These are phyloP conservation scores for Fonsecaea monophora DNA, from an alignment of 2,329 filamentous ascomycete genomes.

Conservation along the genomic window DNA sequence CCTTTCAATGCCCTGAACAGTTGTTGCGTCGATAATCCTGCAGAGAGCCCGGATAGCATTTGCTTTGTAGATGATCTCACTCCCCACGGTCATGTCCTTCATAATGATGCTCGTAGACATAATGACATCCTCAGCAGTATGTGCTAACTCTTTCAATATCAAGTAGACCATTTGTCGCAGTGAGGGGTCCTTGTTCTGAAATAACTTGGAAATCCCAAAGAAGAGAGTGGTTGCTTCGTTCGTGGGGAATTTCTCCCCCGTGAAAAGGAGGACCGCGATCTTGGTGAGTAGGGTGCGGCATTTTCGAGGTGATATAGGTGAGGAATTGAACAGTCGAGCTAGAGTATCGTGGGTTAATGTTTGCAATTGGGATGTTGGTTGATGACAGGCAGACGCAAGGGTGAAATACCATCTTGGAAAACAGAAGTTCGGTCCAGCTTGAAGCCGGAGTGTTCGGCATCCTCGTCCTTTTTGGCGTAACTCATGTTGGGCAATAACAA, in stretches of 20 bases:
- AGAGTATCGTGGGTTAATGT: conserved; percentile 35
- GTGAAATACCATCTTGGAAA: conserved; percentile 88
- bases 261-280: conserved; percentile 94
- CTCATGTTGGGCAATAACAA: conserved; percentile 67
- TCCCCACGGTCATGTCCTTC: conserved; percentile 97
- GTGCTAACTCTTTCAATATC: conserved; percentile 95
- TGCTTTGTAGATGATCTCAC: conserved; percentile 89
- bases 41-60: conserved; percentile 96
- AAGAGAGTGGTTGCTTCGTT: conserved; percentile 98
- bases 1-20: conserved; percentile 95
- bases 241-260: conserved; percentile 93
- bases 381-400: not conserved
- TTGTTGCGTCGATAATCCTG: conserved; percentile 95
- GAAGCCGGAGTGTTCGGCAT: conserved; percentile 90
- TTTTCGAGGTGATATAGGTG: conserved; percentile 94
- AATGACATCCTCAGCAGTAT: conserved; percentile 96
- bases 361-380: conserved; percentile 19
- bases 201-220: conserved; percentile 98
- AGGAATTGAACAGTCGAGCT: conserved; percentile 98
- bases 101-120: conserved; percentile 99
- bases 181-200: conserved; percentile 99
- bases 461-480: conserved; percentile 99
- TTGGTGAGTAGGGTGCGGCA: conserved; percentile 97
- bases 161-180: conserved; percentile 99
- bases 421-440: conserved; percentile 98